Percentiles rank a stretch among this genome's conserved stretches.
These are phyloP conservation scores for Nannizziopsis arthrosporioides DNA, from an alignment of 2,329 filamentous ascomycete species.

Conservation along the genomic window DNA sequence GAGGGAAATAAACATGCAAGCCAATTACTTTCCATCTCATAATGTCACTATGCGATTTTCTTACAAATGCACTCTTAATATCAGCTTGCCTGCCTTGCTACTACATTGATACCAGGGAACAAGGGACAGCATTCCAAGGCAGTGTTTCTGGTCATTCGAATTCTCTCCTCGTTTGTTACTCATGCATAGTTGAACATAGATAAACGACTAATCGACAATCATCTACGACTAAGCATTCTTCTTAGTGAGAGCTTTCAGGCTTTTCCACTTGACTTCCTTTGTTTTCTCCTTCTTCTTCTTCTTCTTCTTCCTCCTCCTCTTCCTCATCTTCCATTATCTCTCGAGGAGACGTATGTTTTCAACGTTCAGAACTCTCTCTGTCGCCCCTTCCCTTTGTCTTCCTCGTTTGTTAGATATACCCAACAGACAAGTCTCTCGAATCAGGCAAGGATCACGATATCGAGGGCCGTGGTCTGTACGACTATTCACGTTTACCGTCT, in stretches of 20 bases:
- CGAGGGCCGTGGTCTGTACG: background rate
- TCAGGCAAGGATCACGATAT: background rate
- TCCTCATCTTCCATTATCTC: constrained; percentile 1
- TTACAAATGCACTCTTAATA: too few species aligned
- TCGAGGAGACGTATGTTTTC: background rate
- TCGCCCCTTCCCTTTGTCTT: background rate
- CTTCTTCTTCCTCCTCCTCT: background rate
- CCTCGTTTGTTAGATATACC: background rate
- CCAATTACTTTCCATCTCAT: too few species aligned
- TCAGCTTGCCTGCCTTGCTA: too few species aligned
- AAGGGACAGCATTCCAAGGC: too few species aligned
- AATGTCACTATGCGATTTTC: too few species aligned
- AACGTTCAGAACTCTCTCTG: too few species aligned
- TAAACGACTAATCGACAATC: background rate
- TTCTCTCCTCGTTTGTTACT: background rate
- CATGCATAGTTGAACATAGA: background rate
- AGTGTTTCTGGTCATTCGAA: background rate
- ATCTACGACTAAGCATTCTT: background rate
- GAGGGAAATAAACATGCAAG: too few species aligned
- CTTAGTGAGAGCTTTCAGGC: background rate
- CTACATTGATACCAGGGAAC: too few species aligned
- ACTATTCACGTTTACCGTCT: background rate
- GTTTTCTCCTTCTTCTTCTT: background rate
- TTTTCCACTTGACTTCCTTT: background rate
- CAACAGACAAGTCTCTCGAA: too few species aligned